Base-by-base conservation (phyloP, 1,139 yeast genomes). In the Blastobotrys malaysiensis region DNA sequence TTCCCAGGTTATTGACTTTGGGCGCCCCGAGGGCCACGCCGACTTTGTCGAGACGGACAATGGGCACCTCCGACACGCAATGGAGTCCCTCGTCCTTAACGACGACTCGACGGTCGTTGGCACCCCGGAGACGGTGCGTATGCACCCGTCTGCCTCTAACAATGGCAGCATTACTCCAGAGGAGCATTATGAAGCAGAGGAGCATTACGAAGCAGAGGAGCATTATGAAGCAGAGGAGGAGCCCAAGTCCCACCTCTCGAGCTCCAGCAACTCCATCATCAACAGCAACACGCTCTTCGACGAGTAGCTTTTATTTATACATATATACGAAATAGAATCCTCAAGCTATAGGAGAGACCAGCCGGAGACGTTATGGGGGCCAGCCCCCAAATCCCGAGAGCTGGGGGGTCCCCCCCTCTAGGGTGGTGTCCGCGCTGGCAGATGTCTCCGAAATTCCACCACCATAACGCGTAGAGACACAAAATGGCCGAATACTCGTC, bases 401-500 rank as follows among this genome's bases (percentile, higher is more conserved):
- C 31, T 26, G 31, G 31, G 31, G 31, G 31, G 11, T 5, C 11
- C 2, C 11, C 31, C 31, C 31, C 31, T 13, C 26, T 22, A 22
- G 7, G 7, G 13, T 5, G 36, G 13, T 11, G 36, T 7, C 26
- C 36, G 36, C 36, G 36, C 9, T 26, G 36, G 36, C 13, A 6
- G 36, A 13, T 26, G 36, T n/a, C 5, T 26, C 13, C 13, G 36
- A 26, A 26, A 26, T 26, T 26, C 36, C 13, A 26, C 36, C 36
- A 5, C 13, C 13, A 7, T 3, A 26, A 26, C 36, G 9, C 36
- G 36, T 26, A 22, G 26, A 22, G 7, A 26, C 36, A 26, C 9
- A 27, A 5, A 44, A 84, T 83, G 88, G 61, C 84, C 14, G 82
- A 80, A 46, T 86, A 84, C 70, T 68, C 82, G 44, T 70, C 80